A percentile compares a stretch with the other conserved stretches of the same genome.
These are phyloP conservation scores for Aspergillus sp. DNA, from an alignment of 2,329 filamentous ascomycete genomes.

Conservation along the genomic window DNA sequence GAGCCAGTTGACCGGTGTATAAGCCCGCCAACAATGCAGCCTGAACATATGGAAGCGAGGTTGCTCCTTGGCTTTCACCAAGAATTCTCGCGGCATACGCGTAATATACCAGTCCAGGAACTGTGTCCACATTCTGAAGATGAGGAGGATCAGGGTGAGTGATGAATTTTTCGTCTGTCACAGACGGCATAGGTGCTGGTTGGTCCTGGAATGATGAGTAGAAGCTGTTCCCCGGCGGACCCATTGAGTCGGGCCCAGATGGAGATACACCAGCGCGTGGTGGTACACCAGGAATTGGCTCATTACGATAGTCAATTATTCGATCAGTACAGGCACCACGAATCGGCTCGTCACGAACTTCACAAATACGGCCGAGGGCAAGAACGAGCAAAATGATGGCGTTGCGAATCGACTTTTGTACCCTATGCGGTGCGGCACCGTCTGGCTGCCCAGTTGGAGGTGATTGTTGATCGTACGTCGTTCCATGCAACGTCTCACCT, in stretches of 20 bases:
- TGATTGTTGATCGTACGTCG: constrained; percentile 24
- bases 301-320: constrained; percentile 26
- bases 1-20: constrained; percentile 83
- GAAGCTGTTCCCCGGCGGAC: constrained; percentile 21
- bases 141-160: constrained; percentile 19
- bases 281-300: constrained; percentile 27
- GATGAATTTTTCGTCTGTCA: constrained; percentile 5
- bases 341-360: constrained; percentile 47
- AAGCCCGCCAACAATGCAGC: constrained; percentile 80
- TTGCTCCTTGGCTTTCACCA: constrained; percentile 75
- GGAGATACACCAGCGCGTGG: constrained; percentile 28
- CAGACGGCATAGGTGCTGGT: constrained; percentile 21
- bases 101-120: constrained; percentile 89
- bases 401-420: constrained; percentile 67
- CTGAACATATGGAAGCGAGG: constrained; percentile 80
- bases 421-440: constrained; percentile 7
- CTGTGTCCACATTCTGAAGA: constrained; percentile 72
- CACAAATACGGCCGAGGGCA: constrained; percentile 81
- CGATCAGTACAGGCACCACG: constrained; percentile 54
- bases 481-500: constrained; percentile 27
- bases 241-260: constrained; percentile 25
- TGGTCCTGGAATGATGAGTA: constrained; percentile 16
- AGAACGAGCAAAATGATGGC: constrained; percentile 80
- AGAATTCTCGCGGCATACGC: constrained; percentile 83
- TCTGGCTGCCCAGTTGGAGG: constrained; percentile 11